Conservation (phyloP, 352 stramenopile species). For the Phytophthora macrochlamydospora region DNA sequence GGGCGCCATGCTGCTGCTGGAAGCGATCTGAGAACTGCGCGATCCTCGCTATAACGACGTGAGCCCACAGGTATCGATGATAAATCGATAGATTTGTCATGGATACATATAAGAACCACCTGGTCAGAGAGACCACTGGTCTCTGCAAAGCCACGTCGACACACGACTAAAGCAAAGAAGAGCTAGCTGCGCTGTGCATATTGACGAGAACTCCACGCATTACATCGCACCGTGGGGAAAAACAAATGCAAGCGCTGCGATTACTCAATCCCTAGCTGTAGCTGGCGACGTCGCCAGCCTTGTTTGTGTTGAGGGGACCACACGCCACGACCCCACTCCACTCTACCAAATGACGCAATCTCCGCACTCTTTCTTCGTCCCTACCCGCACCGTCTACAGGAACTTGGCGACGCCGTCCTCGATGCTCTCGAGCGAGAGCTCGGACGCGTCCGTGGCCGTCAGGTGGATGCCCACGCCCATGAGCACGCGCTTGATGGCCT, state of each 20-base stretch:
- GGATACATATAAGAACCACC: too few species aligned
- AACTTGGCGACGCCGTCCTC: slow-evolving; percentile 87
- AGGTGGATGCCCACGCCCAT: slow-evolving; percentile 95
- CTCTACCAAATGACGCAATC: slow-evolving; percentile 40
- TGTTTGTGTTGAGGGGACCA: background rate
- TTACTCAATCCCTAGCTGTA: slow-evolving; percentile 31
- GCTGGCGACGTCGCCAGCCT: background rate
- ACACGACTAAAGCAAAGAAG: background rate
- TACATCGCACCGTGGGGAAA: background rate
- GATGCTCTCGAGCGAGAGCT: slow-evolving; percentile 84
- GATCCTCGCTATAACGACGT: too few species aligned
- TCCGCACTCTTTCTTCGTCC: background rate
- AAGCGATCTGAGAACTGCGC: too few species aligned
- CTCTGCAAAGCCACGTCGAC: too few species aligned
- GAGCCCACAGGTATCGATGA: too few species aligned
- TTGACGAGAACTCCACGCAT: background rate
- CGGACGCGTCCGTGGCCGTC: slow-evolving; percentile 92
- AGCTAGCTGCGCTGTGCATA: background rate
- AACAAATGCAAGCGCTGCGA: slow-evolving; percentile 38
- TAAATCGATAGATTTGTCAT: too few species aligned
- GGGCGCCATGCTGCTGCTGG: too few species aligned
- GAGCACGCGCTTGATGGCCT: slow-evolving; percentile 94
- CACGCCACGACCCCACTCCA: slow-evolving; percentile 21
- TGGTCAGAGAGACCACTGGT: too few species aligned
- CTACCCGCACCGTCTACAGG: slow-evolving; percentile 62